These are phyloP conservation scores for Camptophora hylomeconis DNA, from an alignment of 2,329 filamentous ascomycete species.

Conservation along the genomic window DNA sequence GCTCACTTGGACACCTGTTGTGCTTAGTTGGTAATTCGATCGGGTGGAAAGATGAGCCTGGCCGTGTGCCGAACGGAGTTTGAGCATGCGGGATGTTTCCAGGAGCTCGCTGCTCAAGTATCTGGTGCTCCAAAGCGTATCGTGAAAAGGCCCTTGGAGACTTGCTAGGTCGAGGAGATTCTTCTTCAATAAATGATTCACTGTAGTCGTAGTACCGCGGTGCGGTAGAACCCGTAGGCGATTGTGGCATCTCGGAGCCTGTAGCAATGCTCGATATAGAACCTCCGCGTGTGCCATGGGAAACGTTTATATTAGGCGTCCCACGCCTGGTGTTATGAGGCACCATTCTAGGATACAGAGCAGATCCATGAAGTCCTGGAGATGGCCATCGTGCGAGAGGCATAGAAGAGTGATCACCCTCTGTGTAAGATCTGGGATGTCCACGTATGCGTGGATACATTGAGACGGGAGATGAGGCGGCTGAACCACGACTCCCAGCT, in stretches of 20 bases:
- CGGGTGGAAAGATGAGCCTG: slow-evolving; percentile 14
- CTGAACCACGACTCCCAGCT: slow-evolving; percentile 11
- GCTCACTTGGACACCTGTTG: slow-evolving; percentile 13
- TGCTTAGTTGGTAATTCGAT: slow-evolving; percentile 13
- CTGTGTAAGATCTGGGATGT: slow-evolving; percentile 9
- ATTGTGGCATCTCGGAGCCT: slow-evolving; percentile 13
- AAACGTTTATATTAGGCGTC: too few species aligned
- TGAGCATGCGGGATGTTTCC: too few species aligned
- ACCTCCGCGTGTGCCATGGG: too few species aligned
- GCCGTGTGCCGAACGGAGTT: slow-evolving; percentile 16
- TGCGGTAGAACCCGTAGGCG: slow-evolving; percentile 13
- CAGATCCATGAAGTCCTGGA: slow-evolving; percentile 8
- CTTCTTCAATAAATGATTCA: slow-evolving; percentile 13
- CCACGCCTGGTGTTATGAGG: too few species aligned
- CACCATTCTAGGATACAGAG: background rate
- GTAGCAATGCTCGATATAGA: too few species aligned
- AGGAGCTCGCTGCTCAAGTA: too few species aligned
- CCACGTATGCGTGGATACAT: slow-evolving; percentile 5
- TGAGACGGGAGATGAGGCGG: slow-evolving; percentile 13
- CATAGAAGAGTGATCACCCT: slow-evolving; percentile 11
- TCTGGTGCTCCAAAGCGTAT: too few species aligned
- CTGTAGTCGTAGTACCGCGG: slow-evolving; percentile 19
- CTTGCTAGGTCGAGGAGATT: background rate
- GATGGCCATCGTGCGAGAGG: slow-evolving; percentile 14
- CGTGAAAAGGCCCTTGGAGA: too few species aligned